A percentile compares a stretch with the other conserved stretches of the same genome.
These are phyloP conservation scores for Claviceps capensis DNA, from an alignment of 2,329 filamentous ascomycete species.

Conservation along the genomic window DNA sequence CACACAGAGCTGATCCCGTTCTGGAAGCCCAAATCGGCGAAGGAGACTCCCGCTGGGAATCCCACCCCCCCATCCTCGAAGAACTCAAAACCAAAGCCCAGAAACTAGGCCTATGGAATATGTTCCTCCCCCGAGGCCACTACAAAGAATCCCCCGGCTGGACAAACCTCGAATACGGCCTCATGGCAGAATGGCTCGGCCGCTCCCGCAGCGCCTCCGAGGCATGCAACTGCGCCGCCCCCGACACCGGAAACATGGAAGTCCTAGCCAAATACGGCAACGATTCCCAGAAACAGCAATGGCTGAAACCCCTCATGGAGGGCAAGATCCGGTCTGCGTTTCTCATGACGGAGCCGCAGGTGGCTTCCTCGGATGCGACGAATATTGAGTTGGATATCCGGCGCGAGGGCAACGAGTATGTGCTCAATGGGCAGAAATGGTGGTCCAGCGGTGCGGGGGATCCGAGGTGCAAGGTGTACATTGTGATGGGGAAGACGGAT, in stretches of 20 bases:
- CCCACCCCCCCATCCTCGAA: constrained; percentile 70
- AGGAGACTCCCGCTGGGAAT: constrained; percentile 64
- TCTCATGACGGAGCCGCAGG: constrained; percentile 84
- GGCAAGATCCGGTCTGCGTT: constrained; percentile 83
- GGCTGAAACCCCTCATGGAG: constrained; percentile 69
- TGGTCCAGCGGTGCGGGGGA: constrained; percentile 96
- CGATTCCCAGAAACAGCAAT: constrained; percentile 69
- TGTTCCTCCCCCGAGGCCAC: constrained; percentile 91
- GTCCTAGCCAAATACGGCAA: constrained; percentile 85
- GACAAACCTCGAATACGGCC: constrained; percentile 88
- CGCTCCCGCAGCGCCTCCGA: constrained; percentile 73
- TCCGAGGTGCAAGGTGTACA: constrained; percentile 80
- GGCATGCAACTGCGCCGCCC: constrained; percentile 80
- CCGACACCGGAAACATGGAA: constrained; percentile 94
- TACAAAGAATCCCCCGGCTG: constrained; percentile 93
- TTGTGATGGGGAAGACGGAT: constrained; percentile 93
- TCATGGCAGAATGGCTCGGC: constrained; percentile 94
- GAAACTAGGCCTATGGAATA: constrained; percentile 86
- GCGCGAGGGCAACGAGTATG: constrained; percentile 74
- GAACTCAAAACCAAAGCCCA: constrained; percentile 76
- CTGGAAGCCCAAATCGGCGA: constrained; percentile 67
- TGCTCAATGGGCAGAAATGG: constrained; percentile 97
- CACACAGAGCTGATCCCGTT: constrained; percentile 57
- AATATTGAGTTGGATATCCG: constrained; percentile 81
- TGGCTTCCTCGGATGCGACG: constrained; percentile 80